A percentile compares a stretch with the other conserved stretches of the same genome.
Conservation (phyloP, 805 yeast species). For the Saccharomycopsis selenospora region DNA sequence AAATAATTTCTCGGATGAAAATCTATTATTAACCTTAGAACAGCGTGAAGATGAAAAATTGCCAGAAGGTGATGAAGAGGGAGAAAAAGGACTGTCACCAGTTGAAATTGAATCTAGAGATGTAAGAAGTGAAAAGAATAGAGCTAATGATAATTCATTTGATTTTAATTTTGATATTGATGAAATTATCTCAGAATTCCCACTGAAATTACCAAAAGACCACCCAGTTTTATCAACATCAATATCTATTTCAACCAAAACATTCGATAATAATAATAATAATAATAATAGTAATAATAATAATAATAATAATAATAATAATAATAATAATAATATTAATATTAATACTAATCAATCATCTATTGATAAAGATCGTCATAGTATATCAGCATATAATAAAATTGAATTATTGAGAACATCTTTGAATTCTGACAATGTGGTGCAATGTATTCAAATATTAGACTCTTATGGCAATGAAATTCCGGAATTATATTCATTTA, state of each 20-base stretch:
- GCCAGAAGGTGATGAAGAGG: conserved; percentile 15
- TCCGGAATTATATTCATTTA: conserved; percentile 58
- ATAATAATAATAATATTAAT: not conserved
- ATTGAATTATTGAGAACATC: conserved; percentile 62
- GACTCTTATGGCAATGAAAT: conserved; percentile 53
- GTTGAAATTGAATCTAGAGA: conserved; percentile 1
- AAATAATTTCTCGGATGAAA: conserved; percentile 26
- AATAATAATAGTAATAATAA: not conserved
- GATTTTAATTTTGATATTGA: conserved; percentile 10
- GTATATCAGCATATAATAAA: conserved; percentile 36
- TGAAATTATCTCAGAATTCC: conserved; percentile 4
- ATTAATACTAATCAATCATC: not conserved
- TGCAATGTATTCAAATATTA: conserved; percentile 49
- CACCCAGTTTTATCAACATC: conserved; percentile 5
- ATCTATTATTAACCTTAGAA: conserved; percentile 5
- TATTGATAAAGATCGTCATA: conserved; percentile 30
- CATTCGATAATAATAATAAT: not conserved
- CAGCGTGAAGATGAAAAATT: not conserved
- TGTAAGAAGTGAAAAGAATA: not conserved
- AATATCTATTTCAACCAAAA: not conserved
- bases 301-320: not conserved
- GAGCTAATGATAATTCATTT: not conserved
- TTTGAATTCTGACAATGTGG: conserved; percentile 50
- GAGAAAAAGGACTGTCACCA: conserved; percentile 11
- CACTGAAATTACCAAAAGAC: conserved; percentile 2